Evolutionary conservation across 108 stramenopile genomes (phyloP).

Genomic region (Nitzschia sp.): DNA sequence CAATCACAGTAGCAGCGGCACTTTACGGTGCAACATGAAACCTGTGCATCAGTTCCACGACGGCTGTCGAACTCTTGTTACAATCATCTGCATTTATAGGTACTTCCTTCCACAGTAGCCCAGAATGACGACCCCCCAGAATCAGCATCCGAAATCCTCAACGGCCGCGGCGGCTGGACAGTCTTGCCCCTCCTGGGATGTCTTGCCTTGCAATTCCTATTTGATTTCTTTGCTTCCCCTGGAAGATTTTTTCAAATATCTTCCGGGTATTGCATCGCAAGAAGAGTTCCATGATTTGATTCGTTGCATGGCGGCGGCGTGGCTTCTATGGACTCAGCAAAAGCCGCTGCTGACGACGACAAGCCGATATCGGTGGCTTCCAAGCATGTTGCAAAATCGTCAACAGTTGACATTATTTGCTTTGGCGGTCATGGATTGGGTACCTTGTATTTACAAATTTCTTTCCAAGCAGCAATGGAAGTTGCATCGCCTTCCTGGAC

Average conservation of each 20-base stretch:
- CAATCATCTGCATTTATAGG: no score
- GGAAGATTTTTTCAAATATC: background rate
- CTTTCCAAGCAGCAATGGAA: background rate
- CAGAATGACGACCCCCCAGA: no score
- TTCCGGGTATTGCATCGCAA: background rate
- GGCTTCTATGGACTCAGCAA: conserved; percentile 3
- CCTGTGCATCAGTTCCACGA: no score
- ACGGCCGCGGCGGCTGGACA: no score
- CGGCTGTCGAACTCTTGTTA: no score
- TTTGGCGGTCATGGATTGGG: background rate
- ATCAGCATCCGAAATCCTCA: no score
- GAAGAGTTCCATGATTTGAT: background rate
- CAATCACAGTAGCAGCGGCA: no score
- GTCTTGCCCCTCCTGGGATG: conserved; percentile 3
- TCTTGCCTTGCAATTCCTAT: conserved; percentile 11
- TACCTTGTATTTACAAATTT: background rate
- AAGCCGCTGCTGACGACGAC: background rate
- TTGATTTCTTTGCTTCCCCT: conserved; percentile 8
- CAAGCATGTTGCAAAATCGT: background rate
- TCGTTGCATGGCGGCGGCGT: background rate
- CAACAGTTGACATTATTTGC: background rate
- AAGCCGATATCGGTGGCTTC: background rate
- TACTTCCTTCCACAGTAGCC: no score
- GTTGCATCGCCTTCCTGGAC: background rate
- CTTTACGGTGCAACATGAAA: no score